These are phyloP conservation scores for Vararia minispora DNA, from an alignment of 768 basidiomycete species.

Conservation along the genomic window DNA sequence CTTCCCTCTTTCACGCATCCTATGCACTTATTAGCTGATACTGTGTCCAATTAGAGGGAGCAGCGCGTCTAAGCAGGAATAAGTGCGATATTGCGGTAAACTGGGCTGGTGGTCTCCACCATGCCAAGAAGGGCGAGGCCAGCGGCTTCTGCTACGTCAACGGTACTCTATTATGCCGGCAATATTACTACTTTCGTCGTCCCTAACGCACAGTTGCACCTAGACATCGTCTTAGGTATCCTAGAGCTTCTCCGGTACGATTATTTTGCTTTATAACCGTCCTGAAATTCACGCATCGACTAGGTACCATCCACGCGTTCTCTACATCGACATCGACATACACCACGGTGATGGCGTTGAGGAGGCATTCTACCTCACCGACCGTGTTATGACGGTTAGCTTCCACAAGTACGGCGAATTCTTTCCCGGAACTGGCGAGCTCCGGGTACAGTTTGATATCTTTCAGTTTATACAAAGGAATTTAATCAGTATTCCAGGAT, in stretches of 20 bases:
- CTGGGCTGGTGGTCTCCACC: slow-evolving; percentile 98
- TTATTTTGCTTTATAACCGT: too few species aligned
- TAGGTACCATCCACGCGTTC: slow-evolving; percentile 89
- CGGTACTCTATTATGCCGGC: slow-evolving; percentile 33
- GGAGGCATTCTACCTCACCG: slow-evolving; percentile 98
- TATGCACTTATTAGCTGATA: background rate
- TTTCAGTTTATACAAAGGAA: background rate
- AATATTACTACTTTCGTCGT: background rate
- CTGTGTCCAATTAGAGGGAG: slow-evolving; percentile 61
- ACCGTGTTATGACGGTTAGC: slow-evolving; percentile 96
- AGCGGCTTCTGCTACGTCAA: slow-evolving; percentile 99
- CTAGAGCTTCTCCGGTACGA: slow-evolving; percentile 79
- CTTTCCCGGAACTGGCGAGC: slow-evolving; percentile 98
- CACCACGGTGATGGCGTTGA: slow-evolving; percentile 99
- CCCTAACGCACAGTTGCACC: background rate
- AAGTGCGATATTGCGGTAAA: slow-evolving; percentile 99
- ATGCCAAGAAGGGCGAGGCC: slow-evolving; percentile 98
- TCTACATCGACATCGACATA: slow-evolving; percentile 98
- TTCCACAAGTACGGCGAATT: slow-evolving; percentile 99
- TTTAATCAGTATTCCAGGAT: slow-evolving; percentile 39
- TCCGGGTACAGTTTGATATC: slow-evolving; percentile 47
- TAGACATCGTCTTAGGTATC: slow-evolving; percentile 96
- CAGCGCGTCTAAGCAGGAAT: slow-evolving; percentile 86
- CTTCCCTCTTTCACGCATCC: too few species aligned
- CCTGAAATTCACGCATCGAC: background rate